phyloP scores from a whole-genome alignment of 768 basidiomycete genomes.

The Rhodosporidiobolus odoratus region DNA sequence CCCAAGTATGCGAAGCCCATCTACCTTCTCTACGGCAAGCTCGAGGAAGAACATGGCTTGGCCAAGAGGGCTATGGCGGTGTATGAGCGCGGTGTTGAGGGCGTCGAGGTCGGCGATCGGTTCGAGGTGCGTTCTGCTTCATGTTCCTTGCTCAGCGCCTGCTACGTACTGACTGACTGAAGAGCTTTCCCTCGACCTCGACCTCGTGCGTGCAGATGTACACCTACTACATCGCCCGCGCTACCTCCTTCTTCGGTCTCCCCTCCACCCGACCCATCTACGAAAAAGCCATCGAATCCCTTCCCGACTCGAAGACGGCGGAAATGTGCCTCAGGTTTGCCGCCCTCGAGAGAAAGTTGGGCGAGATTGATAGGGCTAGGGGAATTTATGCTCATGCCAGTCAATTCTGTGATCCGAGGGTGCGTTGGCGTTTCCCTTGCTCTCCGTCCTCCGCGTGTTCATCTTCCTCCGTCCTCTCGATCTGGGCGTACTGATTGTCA shows the following conservation, averaged over 20 bases:
- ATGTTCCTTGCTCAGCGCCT: background rate
- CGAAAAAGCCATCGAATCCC: constrained; percentile 83
- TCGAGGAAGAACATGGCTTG: constrained; percentile 91
- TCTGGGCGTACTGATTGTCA: background rate
- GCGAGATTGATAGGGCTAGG: constrained; percentile 95
- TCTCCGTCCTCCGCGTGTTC: background rate
- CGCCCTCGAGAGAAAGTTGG: constrained; percentile 89
- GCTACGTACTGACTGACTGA: background rate
- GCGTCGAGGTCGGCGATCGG: constrained; percentile 82
- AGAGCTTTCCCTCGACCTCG: constrained; percentile 1
- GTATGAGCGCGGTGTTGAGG: constrained; percentile 83
- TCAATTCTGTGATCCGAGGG: constrained; percentile 95
- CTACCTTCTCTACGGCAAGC: constrained; percentile 90
- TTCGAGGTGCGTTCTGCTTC: constrained; percentile 65
- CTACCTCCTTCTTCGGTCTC: constrained; percentile 87
- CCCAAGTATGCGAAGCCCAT: constrained; percentile 88
- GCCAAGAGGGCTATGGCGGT: constrained; percentile 95
- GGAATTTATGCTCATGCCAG: constrained; percentile 95
- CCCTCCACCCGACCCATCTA: constrained; percentile 96
- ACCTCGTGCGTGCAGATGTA: constrained; percentile 67
- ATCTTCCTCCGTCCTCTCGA: background rate
- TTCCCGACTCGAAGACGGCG: constrained; percentile 89
- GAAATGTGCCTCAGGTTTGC: constrained; percentile 98
- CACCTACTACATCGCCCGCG: constrained; percentile 94
- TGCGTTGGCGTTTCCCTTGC: constrained; percentile 41